Evolutionary conservation across 352 stramenopile genomes (phyloP).

Genomic region (Peronospora belbahrii): DNA sequence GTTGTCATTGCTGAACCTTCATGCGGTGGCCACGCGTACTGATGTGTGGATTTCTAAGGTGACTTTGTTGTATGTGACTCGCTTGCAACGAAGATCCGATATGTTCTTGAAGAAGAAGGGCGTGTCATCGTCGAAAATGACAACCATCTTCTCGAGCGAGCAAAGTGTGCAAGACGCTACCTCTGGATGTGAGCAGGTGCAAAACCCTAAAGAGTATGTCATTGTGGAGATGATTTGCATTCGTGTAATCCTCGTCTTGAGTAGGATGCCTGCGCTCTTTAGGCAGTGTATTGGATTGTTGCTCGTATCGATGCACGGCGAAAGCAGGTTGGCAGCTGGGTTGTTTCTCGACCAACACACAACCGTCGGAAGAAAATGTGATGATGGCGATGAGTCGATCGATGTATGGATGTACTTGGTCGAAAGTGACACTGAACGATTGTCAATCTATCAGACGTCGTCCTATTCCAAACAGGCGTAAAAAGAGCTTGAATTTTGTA

Average conservation of each 20-base stretch:
- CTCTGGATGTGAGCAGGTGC: conserved; percentile 88
- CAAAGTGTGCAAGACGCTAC: conserved; percentile 93
- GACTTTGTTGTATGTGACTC: conserved; percentile 71
- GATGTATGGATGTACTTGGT: conserved; percentile 10
- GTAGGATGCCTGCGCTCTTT: conserved; percentile 93
- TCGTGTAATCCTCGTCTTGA: conserved; percentile 93
- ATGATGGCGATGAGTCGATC: not conserved
- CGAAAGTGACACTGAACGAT: conserved; percentile 11
- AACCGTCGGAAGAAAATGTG: conserved; percentile 7
- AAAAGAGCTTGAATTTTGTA: conserved; percentile 11
- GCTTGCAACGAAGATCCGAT: conserved; percentile 93
- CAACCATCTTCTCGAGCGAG: conserved; percentile 92
- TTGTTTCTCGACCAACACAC: conserved; percentile 8
- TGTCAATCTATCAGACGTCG: not conserved
- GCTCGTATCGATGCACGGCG: conserved; percentile 60
- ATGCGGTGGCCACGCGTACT: conserved; percentile 92
- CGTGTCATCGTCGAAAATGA: conserved; percentile 60
- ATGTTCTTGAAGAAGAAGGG: conserved; percentile 87
- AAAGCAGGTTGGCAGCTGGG: conserved; percentile 54
- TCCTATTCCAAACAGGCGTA: not conserved
- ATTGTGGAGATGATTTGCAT: conserved; percentile 95
- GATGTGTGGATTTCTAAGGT: conserved; percentile 96
- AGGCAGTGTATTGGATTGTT: conserved; percentile 92
- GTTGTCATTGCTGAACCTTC: conserved; percentile 97
- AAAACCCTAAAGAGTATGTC: conserved; percentile 89